These are phyloP conservation scores for Saccharum hybrid DNA, from an alignment of 202 grass and related monocot species.

Conservation along the genomic window DNA sequence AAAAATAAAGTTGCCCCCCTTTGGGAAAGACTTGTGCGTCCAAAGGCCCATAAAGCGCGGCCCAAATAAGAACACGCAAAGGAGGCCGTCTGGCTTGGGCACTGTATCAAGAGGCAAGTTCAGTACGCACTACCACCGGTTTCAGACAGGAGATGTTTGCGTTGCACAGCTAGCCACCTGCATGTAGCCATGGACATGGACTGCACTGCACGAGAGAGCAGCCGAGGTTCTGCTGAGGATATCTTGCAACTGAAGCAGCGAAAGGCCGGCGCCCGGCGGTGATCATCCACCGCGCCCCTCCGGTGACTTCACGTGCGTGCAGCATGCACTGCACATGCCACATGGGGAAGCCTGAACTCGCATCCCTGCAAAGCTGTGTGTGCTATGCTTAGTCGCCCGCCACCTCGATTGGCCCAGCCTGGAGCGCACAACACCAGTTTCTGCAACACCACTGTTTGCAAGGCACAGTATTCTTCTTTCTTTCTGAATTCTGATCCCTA, in stretches of 20 bases:
- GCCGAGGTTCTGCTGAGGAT: background rate
- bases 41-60: background rate
- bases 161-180: background rate
- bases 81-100: background rate
- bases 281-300: background rate
- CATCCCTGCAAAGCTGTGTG: slow-evolving; percentile 18
- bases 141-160: background rate
- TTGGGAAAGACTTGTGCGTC: background rate
- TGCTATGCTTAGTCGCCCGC: background rate
- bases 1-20: background rate
- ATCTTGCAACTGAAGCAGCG: slow-evolving; percentile 12
- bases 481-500: slow-evolving; percentile 8
- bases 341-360: slow-evolving; percentile 21
- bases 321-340: background rate
- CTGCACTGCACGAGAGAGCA: background rate
- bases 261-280: too few relatives aligned
- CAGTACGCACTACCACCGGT: background rate
- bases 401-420: slow-evolving; percentile 28
- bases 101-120: background rate
- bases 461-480: background rate
- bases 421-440: slow-evolving; percentile 24
- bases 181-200: too few relatives aligned
- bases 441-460: background rate
- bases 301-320: background rate
- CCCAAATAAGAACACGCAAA: background rate